Conservation (phyloP, 2,329 filamentous ascomycete genomes). For the Alternaria arbusti region DNA sequence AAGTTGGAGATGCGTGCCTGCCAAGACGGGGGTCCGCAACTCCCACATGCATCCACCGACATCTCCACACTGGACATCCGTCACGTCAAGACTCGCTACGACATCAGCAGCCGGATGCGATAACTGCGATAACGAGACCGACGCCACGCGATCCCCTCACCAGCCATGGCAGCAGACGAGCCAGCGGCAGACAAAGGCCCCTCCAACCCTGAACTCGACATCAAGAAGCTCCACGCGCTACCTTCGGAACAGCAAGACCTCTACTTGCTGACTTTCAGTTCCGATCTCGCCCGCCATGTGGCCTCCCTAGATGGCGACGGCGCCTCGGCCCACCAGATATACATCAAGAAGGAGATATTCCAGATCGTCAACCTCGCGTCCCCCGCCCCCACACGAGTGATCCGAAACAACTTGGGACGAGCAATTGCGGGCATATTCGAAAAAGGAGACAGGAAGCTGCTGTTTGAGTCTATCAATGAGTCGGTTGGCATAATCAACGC, state of each 20-base stretch:
- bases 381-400: slow-evolving; percentile 83
- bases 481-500: slow-evolving; percentile 74
- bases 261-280: slow-evolving; percentile 87
- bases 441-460: slow-evolving; percentile 85
- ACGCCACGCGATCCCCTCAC: slow-evolving; percentile 15
- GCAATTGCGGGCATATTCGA: slow-evolving; percentile 83
- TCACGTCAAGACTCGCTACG: slow-evolving; percentile 21
- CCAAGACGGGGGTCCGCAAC: slow-evolving; percentile 39
- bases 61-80: slow-evolving; percentile 27
- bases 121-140: slow-evolving; percentile 3
- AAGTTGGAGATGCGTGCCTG: slow-evolving; percentile 24
- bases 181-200: slow-evolving; percentile 46
- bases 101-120: slow-evolving; percentile 23
- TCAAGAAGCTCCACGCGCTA: slow-evolving; percentile 85
- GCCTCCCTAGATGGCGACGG: slow-evolving; percentile 75
- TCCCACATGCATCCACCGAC: slow-evolving; percentile 18
- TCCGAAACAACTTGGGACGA: slow-evolving; percentile 85
- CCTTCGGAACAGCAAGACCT: slow-evolving; percentile 95
- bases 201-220: slow-evolving; percentile 79
- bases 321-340: slow-evolving; percentile 86
- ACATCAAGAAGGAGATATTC: slow-evolving; percentile 92
- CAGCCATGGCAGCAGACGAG: slow-evolving; percentile 37
- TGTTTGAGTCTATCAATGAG: slow-evolving; percentile 95
- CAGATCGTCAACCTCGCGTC: slow-evolving; percentile 85
- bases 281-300: slow-evolving; percentile 82